These are phyloP conservation scores for Cruciata laevipes DNA, from an alignment of 257 asterid genomes.

Conservation along the genomic window DNA sequence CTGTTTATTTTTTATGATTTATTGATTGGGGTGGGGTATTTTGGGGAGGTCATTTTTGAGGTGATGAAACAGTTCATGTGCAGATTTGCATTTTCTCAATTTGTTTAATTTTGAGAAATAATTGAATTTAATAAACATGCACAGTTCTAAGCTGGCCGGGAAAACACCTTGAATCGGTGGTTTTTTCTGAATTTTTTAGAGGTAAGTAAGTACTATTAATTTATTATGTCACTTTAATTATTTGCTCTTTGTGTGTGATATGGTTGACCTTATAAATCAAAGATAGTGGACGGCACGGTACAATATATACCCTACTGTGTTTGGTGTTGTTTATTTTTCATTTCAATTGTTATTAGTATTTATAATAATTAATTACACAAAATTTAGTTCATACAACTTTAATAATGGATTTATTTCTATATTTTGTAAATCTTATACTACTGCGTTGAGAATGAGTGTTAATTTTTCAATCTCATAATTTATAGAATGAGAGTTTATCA, in stretches of 20 bases:
- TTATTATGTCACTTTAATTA: neutral
- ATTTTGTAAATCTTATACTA: too few relatives aligned
- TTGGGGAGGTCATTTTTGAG: conserved; percentile 16
- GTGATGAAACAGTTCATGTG: conserved; percentile 45
- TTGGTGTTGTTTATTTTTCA: too few relatives aligned
- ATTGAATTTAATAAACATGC: conserved; percentile 2
- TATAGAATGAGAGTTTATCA: too few relatives aligned
- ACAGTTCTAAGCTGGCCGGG: conserved; percentile 21
- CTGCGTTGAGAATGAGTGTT: too few relatives aligned
- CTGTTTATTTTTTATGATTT: neutral
- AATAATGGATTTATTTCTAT: too few relatives aligned
- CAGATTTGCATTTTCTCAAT: too few relatives aligned
- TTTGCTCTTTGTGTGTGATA: neutral
- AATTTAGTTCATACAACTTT: too few relatives aligned
- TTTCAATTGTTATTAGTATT: too few relatives aligned
- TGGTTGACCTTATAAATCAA: conserved; percentile 2
- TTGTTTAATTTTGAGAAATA: conserved; percentile 14
- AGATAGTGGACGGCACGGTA: conserved; percentile 4
- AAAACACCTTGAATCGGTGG: neutral
- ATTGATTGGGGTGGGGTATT: conserved; percentile 11
- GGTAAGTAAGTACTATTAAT: too few relatives aligned
- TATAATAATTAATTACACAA: too few relatives aligned
- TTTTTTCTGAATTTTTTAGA: neutral
- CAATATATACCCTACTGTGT: neutral
- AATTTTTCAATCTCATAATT: too few relatives aligned